These are phyloP conservation scores for Oryza glaberrima DNA, from an alignment of 176 grass and related monocot genomes.

Conservation along the genomic window DNA sequence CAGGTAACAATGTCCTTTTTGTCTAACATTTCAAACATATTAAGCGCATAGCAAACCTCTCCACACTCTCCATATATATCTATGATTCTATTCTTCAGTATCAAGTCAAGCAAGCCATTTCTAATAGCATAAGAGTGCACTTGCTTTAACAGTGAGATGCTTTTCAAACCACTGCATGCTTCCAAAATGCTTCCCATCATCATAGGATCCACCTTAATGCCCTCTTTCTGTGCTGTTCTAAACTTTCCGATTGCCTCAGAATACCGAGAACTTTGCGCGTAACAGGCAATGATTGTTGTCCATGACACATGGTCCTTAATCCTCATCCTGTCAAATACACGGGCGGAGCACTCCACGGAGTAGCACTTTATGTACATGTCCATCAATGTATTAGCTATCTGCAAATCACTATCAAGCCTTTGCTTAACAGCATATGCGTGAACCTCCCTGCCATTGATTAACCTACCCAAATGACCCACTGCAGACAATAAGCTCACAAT, in stretches of 20 bases:
- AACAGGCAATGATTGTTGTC: constrained; percentile 67
- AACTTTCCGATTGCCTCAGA: constrained; percentile 63
- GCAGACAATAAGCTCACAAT: constrained; percentile 75
- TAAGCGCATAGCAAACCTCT: constrained; percentile 42
- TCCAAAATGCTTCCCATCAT: constrained; percentile 85
- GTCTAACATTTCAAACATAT: constrained; percentile 62
- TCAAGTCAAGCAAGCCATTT: constrained; percentile 69
- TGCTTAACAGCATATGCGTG: constrained; percentile 87
- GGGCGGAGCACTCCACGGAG: constrained; percentile 41
- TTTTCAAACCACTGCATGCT: constrained; percentile 59
- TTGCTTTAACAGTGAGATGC: constrained; percentile 56
- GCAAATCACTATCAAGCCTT: constrained; percentile 62
- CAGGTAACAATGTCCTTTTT: constrained; percentile 80
- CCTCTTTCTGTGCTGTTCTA: constrained; percentile 44
- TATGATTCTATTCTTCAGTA: constrained; percentile 71
- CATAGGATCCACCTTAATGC: constrained; percentile 73
- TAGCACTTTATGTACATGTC: constrained; percentile 89
- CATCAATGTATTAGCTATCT: constrained; percentile 81
- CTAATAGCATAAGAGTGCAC: constrained; percentile 73
- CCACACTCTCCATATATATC: constrained; percentile 71
- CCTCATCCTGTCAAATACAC: constrained; percentile 62
- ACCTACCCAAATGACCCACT: constrained; percentile 59
- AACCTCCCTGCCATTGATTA: constrained; percentile 61
- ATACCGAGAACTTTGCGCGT: constrained; percentile 62
- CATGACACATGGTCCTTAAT: constrained; percentile 80